These are phyloP conservation scores for Thraustotheca clavata DNA, from an alignment of 352 stramenopile species.

Conservation along the genomic window DNA sequence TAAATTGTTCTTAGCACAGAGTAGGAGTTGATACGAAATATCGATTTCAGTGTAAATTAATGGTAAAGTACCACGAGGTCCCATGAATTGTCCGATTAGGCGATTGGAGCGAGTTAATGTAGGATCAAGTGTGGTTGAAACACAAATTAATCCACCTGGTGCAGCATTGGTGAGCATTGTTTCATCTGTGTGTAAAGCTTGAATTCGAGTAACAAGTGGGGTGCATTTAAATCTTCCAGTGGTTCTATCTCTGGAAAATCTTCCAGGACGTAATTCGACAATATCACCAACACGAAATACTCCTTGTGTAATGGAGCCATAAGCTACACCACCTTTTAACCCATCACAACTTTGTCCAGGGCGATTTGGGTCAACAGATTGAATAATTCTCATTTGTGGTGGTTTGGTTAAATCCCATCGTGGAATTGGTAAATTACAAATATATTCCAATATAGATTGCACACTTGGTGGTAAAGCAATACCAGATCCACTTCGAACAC, in stretches of 20 bases:
- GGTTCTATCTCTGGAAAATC: background rate
- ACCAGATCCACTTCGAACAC: background rate
- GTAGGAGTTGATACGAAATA: background rate
- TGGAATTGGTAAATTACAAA: background rate
- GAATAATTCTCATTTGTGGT: background rate
- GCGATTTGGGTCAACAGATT: background rate
- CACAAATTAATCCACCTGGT: background rate
- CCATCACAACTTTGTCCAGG: background rate
- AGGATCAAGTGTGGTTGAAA: background rate
- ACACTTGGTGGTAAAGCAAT: background rate
- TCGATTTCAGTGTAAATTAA: background rate
- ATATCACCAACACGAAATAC: background rate
- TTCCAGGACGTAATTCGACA: background rate
- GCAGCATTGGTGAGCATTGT: background rate
- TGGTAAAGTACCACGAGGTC: background rate
- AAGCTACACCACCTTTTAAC: background rate
- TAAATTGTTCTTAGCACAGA: background rate
- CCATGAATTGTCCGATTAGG: constrained; percentile 1
- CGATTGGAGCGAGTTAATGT: constrained; percentile 1
- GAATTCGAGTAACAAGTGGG: background rate
- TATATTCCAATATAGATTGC: too few species aligned
- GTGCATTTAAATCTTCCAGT: background rate
- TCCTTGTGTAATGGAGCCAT: background rate
- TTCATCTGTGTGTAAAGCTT: background rate
- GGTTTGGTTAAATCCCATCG: background rate